Conservation (phyloP, 441 rosid species). For the Geranium incanum region DNA sequence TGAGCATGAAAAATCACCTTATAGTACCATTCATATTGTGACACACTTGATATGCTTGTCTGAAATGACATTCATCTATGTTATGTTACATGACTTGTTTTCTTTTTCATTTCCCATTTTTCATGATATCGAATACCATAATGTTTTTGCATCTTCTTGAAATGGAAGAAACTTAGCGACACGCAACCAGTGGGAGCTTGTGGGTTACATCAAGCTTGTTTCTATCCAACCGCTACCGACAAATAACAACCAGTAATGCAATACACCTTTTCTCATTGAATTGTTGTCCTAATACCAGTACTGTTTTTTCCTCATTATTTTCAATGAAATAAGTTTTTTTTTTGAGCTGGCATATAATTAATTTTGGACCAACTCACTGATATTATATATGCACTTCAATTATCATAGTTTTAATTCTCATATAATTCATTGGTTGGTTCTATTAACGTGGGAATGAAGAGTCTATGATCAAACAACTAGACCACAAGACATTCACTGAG, state of each 20-base stretch:
- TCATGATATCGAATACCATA: neutral
- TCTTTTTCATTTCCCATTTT: neutral
- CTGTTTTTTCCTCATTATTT: too few species aligned
- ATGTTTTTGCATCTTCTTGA: neutral
- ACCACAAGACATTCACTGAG: neutral
- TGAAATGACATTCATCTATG: too few species aligned
- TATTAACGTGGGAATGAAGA: too few species aligned
- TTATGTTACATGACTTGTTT: too few species aligned
- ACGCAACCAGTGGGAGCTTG: neutral
- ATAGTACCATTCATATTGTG: too few species aligned
- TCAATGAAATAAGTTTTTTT: too few species aligned
- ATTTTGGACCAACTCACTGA: neutral
- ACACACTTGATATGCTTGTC: too few species aligned
- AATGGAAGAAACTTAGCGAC: neutral
- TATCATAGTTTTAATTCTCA: neutral
- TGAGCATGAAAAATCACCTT: too few species aligned
- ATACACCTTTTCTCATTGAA: neutral
- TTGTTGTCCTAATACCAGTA: neutral
- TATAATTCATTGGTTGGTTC: neutral
- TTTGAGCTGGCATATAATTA: neutral
- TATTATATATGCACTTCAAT: neutral
- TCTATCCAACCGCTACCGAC: neutral
- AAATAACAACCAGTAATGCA: neutral
- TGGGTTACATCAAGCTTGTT: neutral
- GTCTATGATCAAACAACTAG: neutral